Conservation (phyloP, 805 yeast species). For the Priceomyces haplophilus region DNA sequence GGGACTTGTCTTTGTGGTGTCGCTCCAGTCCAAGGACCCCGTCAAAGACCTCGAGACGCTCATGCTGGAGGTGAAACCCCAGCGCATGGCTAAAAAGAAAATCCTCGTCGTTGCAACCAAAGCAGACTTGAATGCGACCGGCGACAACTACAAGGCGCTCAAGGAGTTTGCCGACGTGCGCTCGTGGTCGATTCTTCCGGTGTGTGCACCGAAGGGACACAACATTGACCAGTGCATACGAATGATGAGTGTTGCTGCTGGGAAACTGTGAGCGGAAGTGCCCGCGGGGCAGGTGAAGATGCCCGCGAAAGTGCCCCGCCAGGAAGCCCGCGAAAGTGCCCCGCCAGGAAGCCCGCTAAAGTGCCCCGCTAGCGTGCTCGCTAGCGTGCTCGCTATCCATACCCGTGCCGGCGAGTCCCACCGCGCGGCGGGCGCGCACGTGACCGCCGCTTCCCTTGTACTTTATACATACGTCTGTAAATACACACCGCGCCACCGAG, state of each 20-base stretch:
- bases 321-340: too few species aligned
- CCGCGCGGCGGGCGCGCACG: too few species aligned
- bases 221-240: conserved; percentile 68
- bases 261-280: conserved; percentile 15
- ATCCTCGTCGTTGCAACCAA: conserved; percentile 87
- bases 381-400: too few species aligned
- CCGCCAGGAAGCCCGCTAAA: too few species aligned
- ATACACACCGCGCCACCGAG: too few species aligned
- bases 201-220: conserved; percentile 73
- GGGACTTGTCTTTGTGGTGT: conserved; percentile 83
- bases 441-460: too few species aligned
- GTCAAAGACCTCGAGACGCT: conserved; percentile 60
- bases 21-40: conserved; percentile 68
- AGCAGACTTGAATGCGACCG: conserved; percentile 69
- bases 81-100: conserved; percentile 57
- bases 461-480: too few species aligned
- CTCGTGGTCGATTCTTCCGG: conserved; percentile 74
- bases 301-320: too few species aligned
- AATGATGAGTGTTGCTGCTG: conserved; percentile 66
- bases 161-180: conserved; percentile 38
- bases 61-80: conserved; percentile 66
- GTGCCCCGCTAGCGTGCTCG: too few species aligned
- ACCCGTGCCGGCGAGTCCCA: too few species aligned
- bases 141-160: conserved; percentile 46
- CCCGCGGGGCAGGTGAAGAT: too few species aligned